Evolutionary conservation across 2,329 filamentous ascomycete species (phyloP), one percentile per base, ranked within the genome.

Genomic region (Pezicula carpinea): DNA sequence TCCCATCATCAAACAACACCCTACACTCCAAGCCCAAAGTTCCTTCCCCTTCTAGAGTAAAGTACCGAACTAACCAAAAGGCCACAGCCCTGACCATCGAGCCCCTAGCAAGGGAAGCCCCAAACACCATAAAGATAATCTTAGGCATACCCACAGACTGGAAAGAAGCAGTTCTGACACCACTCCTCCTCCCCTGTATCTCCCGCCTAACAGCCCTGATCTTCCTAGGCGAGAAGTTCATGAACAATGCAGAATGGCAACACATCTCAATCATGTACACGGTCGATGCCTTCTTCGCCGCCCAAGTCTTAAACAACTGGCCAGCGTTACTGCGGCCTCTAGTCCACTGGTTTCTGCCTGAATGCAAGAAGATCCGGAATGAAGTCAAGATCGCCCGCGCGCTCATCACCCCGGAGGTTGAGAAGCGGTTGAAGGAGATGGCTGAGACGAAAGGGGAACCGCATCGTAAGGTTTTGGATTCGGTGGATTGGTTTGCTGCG

Each of bases 141-240:
- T 61, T 64, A 19, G 65, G 65, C 8, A 51, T 54, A 18, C 51
- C 31, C 39, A 43, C 52, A 61, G 69, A 70, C 47, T 75, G 72
- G 72, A 61, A 61, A 10, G 54, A 65, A 2, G 54, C 66, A 29
- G 48, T 54, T 18, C 62, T 75, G 32, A 61, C 64, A 10, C 54
- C 63, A 0, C 58, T 66, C 26, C 46, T 73, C 17, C 66, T 73
- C 2, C 60, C 66, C 14, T 53, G 75, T 7, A 66, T 80, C 8
- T 71, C 73, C 14, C 71, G 73, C 7, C 53, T 78, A 10, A 75
- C 75, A 0, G 72, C 75, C 1, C 65, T 72, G 5, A 67, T 76
- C 3, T 77, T 77, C 49, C 58, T 77, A 2, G 74, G 75, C 3
- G 53, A 59, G 4, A 59, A 64, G 4, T 54, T 75, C 11, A 74